Evolutionary conservation across 768 basidiomycete species (phyloP), one percentile per base, ranked within the genome.

Genomic region (Phylloporus rhodoxanthus): DNA sequence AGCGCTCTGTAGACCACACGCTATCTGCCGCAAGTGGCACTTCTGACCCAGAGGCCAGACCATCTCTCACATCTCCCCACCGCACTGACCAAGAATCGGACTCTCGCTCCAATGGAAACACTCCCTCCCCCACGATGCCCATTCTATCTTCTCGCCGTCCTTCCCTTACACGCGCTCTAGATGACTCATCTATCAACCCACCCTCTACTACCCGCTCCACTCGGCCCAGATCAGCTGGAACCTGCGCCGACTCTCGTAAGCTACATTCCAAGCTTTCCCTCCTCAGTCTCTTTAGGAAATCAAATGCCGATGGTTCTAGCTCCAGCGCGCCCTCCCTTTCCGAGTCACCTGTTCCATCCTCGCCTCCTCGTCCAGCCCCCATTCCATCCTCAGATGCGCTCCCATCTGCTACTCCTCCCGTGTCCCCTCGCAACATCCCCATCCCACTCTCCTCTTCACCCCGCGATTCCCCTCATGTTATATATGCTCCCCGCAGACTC

Each of bases 1-100:
- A 91, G 65, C 80, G 82, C 34, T 90, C 87, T 1, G 79, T 89
- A 51, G 89, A 91, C 62, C 85, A 82, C 37, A 80, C 82, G 5
- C 70, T 87, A 5, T 59, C 62, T n/a, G 26, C 25, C 55, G 75
- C 80, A 47, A 74, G 69, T 41, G 71, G 66, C 46, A 55, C 62
- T 43, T 53, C 64, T 8, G 67, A 67, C 42, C 57, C 62, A 29
- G 62, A 72, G 17, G 44, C 53, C 48, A 61, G 54, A 30, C 61
- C 58, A 8, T 52, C 55, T 26, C 29, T 42, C 23, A 8, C 50
- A 5, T 50, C 53, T 33, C 37, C 57, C 8, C 41, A 10, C 5
- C 52, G 21, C 36, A 43, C 53, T 14, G 67, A 62, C 30, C 50
- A 55, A 20, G 60, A 58, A 2, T 9, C 42, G 13, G 47, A 49